Evolutionary conservation across 108 stramenopile genomes (phyloP).

Genomic region (Skeletonema menzelii): DNA sequence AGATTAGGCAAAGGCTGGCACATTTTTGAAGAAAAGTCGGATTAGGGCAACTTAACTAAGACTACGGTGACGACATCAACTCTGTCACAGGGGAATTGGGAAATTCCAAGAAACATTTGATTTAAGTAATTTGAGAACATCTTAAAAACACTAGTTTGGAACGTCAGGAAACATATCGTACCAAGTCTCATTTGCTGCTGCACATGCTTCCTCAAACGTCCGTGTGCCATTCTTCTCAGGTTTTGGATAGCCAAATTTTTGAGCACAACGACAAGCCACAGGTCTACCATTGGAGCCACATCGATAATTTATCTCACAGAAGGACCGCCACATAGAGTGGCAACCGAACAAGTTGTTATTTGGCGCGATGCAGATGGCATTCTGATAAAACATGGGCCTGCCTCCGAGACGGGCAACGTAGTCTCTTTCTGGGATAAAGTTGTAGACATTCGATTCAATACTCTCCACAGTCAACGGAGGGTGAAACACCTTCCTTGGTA

Average conservation of each 20-base stretch:
- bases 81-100: background rate
- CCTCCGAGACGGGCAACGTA: conserved; percentile 74
- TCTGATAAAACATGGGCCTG: conserved; percentile 29
- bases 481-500: conserved; percentile 60
- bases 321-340: conserved; percentile 50
- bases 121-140: background rate
- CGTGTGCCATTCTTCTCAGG: conserved; percentile 39
- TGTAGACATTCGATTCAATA: conserved; percentile 68
- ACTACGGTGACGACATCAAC: background rate
- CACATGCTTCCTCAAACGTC: conserved; percentile 35
- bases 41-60: background rate
- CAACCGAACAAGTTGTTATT: conserved; percentile 51
- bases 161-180: conserved; percentile 16
- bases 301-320: conserved; percentile 47
- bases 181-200: conserved; percentile 28
- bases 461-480: conserved; percentile 58
- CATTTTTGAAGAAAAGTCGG: background rate
- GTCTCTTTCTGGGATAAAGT: conserved; percentile 84
- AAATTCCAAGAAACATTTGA: background rate
- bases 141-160: conserved; percentile 1
- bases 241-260: conserved; percentile 43
- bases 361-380: conserved; percentile 42
- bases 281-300: conserved; percentile 45
- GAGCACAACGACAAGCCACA: conserved; percentile 34
- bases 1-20: background rate